Evolutionary conservation across 2,329 filamentous ascomycete genomes (phyloP), one percentile per base, ranked within the genome.

Genomic region (Phoma sp.): DNA sequence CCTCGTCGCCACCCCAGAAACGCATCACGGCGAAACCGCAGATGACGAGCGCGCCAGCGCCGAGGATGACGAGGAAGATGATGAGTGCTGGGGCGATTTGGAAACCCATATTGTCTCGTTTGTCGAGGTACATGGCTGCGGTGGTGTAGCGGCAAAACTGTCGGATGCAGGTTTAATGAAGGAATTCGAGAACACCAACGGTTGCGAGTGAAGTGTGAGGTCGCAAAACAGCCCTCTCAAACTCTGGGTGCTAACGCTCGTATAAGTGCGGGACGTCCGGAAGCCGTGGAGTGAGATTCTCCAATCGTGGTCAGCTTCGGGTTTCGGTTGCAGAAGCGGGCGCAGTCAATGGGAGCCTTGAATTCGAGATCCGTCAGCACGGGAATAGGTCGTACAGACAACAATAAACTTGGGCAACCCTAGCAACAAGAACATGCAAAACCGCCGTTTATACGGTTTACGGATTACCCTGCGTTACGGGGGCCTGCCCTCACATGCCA

Each of bases 21-120:
- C 67, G 61, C 15, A 57, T 47, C 7, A 71, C 32, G 12, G 61
- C 70, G 29, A 62, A 68, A 20, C 59, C 57, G 18, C 60, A 58
- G 32, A 59, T 51, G 23, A 72, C 59, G 3, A 66, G 26, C 2
- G 53, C 46, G 7, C 61, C 66, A 2, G 61, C 59, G 23, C 65
- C 68, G 7, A 72, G 58, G 39, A 72, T 71, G 42, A 65, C 61
- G 6, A 72, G 60, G 42, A 73, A 58, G 33, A 72, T 64, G 54
- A 73, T 69, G 11, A 65, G 51, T 11, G 53, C 30, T 5, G 67
- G 68, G 26, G 60, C 59, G 17, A 73, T 57, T 1, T 60, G 38
- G 52, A 65, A 71, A 26, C 61, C 69, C 60, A 65, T 67, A 48
- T 69, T 67, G 47, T 65, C 60, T 58, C 65, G 58, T 43, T 65